These are phyloP conservation scores for Pseudozyma tsukubaensis DNA, from an alignment of 1,284 basidiomycete genomes.

Conservation along the genomic window DNA sequence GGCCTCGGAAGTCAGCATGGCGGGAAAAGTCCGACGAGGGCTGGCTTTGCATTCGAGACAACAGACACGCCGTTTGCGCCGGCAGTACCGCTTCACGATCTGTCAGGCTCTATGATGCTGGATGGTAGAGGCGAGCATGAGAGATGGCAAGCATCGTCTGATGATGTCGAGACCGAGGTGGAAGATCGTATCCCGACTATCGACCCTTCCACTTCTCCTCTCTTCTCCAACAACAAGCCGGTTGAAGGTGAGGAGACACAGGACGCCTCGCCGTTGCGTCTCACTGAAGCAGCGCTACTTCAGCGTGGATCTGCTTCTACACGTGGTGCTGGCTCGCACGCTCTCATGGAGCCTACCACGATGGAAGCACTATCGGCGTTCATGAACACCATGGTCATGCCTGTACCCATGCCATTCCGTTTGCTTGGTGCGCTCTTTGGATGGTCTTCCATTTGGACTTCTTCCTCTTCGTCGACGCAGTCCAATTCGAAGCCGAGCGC, in stretches of 20 bases:
- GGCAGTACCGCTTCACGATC: conserved; percentile 13
- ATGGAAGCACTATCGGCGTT: conserved; percentile 48
- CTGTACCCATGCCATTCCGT: conserved; percentile 47
- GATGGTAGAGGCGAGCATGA: conserved; percentile 35
- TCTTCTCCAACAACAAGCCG: conserved; percentile 36
- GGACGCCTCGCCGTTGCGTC: conserved; percentile 7
- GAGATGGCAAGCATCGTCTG: conserved; percentile 5
- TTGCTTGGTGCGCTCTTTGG: conserved; percentile 43
- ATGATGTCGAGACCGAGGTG: conserved; percentile 10
- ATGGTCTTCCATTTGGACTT: conserved; percentile 36
- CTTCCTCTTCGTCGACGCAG: conserved; percentile 1
- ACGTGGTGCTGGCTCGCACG: conserved; percentile 8
- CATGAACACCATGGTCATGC: conserved; percentile 52
- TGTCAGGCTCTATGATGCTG: conserved; percentile 21
- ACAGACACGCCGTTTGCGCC: conserved; percentile 20
- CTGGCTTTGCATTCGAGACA: conserved; percentile 34
- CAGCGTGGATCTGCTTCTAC: conserved; percentile 26
- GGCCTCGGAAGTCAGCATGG: background rate
- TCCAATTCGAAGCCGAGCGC: background rate
- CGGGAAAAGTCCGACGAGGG: background rate
- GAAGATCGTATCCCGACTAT: conserved; percentile 3
- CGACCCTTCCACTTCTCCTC: conserved; percentile 26
- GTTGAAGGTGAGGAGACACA: conserved; percentile 28
- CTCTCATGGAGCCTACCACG: conserved; percentile 44
- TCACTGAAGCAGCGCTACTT: conserved; percentile 43